Percentiles rank a stretch among this genome's conserved stretches.
phyloP scores from a whole-genome alignment of 371 early-diverging fungal species.

The Spraguea lophii region DNA sequence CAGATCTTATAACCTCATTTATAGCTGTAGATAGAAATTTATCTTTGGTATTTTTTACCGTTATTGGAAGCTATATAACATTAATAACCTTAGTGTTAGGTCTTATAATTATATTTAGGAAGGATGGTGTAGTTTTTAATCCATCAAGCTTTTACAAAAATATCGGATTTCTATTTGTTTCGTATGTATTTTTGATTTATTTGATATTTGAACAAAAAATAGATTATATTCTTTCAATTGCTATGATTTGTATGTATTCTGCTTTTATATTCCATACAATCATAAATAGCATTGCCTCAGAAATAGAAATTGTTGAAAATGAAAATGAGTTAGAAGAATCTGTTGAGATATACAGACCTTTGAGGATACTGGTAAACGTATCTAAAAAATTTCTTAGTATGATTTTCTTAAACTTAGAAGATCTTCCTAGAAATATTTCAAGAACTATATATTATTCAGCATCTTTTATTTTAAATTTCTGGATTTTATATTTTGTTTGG shows the following conservation, averaged over 20 bases:
- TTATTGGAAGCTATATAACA: not conserved
- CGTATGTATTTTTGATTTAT: not conserved
- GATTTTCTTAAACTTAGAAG: not conserved
- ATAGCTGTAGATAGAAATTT: not conserved
- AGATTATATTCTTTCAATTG: too few species aligned
- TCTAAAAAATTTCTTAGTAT: not conserved
- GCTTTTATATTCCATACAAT: not conserved
- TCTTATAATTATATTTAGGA: not conserved
- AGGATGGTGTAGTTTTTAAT: not conserved
- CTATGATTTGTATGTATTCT: not conserved
- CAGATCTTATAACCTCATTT: conserved; percentile 1
- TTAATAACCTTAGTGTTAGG: conserved; percentile 1
- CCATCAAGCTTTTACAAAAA: conserved; percentile 1
- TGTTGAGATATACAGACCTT: too few species aligned
- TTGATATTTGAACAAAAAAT: not conserved
- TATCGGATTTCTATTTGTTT: not conserved
- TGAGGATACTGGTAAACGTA: too few species aligned
- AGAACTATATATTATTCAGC: too few species aligned
- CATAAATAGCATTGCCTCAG: not conserved
- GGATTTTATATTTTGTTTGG: not conserved
- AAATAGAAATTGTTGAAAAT: not conserved
- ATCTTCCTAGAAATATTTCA: not conserved
- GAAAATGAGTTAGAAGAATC: not conserved
- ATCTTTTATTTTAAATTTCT: too few species aligned
- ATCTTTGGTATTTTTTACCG: not conserved